Evolutionary conservation across 179 eudicot species (phyloP).

Genomic region (Actinidia chinensis): DNA sequence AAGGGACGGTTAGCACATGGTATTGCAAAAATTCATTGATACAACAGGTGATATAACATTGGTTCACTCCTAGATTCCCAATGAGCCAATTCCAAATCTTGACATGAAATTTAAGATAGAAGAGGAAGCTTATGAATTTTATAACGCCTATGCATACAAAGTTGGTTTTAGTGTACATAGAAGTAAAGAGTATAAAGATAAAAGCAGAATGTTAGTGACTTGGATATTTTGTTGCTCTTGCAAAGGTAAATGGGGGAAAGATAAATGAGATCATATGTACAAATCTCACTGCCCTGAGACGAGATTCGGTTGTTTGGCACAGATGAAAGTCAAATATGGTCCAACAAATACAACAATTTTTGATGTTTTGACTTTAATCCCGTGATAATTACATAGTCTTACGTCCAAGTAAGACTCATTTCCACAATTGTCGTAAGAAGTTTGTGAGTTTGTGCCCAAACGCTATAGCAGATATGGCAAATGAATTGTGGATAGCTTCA

Average conservation of each 20-base stretch:
- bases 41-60: background rate
- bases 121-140: background rate
- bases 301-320: slow-evolving; percentile 11
- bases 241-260: background rate
- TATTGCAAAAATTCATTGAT: background rate
- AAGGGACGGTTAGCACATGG: background rate
- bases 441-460: background rate
- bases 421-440: background rate
- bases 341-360: background rate
- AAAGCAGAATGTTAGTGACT: background rate
- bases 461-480: background rate
- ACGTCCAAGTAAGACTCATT: background rate
- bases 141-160: background rate
- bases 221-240: background rate
- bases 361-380: background rate
- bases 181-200: background rate
- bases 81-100: background rate
- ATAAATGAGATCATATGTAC: background rate
- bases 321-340: background rate
- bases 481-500: background rate
- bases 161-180: background rate
- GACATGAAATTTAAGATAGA: background rate
- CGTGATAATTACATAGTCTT: background rate
- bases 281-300: background rate
- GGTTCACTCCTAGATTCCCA: background rate